Evolutionary conservation across 352 stramenopile species (phyloP).

Genomic region (Globisporangium ultimum): DNA sequence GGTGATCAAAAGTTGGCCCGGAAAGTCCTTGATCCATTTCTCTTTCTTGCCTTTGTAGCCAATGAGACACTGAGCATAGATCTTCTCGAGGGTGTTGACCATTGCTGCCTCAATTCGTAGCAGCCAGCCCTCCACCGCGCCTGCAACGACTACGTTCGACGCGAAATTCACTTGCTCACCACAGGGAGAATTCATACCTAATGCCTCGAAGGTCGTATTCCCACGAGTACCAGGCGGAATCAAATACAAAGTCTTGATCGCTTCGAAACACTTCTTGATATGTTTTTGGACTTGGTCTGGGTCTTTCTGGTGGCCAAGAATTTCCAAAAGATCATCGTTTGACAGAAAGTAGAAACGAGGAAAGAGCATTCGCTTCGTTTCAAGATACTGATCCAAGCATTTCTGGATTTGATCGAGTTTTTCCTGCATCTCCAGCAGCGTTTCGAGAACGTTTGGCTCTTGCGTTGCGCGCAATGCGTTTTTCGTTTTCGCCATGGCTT

Average conservation of each 20-base stretch:
- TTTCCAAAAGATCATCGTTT: conserved; percentile 87
- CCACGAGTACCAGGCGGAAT: conserved; percentile 59
- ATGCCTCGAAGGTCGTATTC: conserved; percentile 86
- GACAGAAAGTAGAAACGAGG: conserved; percentile 88
- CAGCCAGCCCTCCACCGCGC: conserved; percentile 90
- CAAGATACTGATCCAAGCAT: conserved; percentile 83
- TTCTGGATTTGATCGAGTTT: conserved; percentile 89
- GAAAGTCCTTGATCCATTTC: conserved; percentile 94
- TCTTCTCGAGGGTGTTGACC: conserved; percentile 81
- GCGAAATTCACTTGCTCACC: conserved; percentile 85
- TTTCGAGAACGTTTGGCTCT: conserved; percentile 49
- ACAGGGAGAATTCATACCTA: conserved; percentile 89
- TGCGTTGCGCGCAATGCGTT: conserved; percentile 76
- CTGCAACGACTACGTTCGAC: conserved; percentile 85
- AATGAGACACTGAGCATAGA: conserved; percentile 81
- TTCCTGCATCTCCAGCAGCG: conserved; percentile 77
- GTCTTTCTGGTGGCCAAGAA: conserved; percentile 85
- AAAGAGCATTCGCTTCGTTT: conserved; percentile 87
- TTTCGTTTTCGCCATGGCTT: conserved; percentile 71
- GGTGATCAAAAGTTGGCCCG: conserved; percentile 91
- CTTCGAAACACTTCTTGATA: conserved; percentile 92
- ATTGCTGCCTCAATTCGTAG: conserved; percentile 81
- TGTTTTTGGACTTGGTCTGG: conserved; percentile 88
- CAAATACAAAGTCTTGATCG: conserved; percentile 79
- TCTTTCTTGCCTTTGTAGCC: conserved; percentile 93